Conservation (phyloP, 2,329 filamentous ascomycete species). For the Clarireedia sp. region DNA sequence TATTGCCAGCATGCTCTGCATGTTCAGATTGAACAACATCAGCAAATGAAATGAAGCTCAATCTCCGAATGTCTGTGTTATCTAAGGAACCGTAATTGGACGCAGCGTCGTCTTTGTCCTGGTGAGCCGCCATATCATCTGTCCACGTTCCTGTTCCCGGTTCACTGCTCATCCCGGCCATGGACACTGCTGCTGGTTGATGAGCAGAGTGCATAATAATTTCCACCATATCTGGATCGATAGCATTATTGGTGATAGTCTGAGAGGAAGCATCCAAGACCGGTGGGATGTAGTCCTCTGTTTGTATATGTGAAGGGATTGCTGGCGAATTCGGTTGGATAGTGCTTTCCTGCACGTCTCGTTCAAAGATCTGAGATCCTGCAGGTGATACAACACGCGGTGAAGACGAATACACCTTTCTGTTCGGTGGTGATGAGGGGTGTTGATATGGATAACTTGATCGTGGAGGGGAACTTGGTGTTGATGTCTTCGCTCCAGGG, state of each 20-base stretch:
- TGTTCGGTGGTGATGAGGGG: slow-evolving; percentile 55
- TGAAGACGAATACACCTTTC: slow-evolving; percentile 59
- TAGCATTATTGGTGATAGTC: slow-evolving; percentile 77
- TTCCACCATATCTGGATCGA: slow-evolving; percentile 84
- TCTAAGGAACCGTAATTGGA: slow-evolving; percentile 76
- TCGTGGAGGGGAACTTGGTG: slow-evolving; percentile 35
- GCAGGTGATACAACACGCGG: slow-evolving; percentile 73
- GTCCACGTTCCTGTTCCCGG: slow-evolving; percentile 26
- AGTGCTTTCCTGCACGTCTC: slow-evolving; percentile 79
- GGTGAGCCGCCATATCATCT: slow-evolving; percentile 43
- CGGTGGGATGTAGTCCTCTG: slow-evolving; percentile 87
- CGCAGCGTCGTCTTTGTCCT: slow-evolving; percentile 51
- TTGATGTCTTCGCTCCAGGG: slow-evolving; percentile 25
- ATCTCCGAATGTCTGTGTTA: slow-evolving; percentile 65
- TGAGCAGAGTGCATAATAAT: slow-evolving; percentile 84
- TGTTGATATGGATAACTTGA: slow-evolving; percentile 33
- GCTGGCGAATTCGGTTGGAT: slow-evolving; percentile 67
- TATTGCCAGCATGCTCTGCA: slow-evolving; percentile 50
- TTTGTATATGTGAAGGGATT: slow-evolving; percentile 90
- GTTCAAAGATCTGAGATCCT: slow-evolving; percentile 79
- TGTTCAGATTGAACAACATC: slow-evolving; percentile 88
- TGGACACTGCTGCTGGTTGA: slow-evolving; percentile 65
- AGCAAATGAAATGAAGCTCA: slow-evolving; percentile 95
- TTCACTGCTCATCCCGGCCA: slow-evolving; percentile 43
- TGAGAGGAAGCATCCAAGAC: slow-evolving; percentile 86